Conservation (phyloP, 2,329 filamentous ascomycete species). For the Penicillium rolfsii region DNA sequence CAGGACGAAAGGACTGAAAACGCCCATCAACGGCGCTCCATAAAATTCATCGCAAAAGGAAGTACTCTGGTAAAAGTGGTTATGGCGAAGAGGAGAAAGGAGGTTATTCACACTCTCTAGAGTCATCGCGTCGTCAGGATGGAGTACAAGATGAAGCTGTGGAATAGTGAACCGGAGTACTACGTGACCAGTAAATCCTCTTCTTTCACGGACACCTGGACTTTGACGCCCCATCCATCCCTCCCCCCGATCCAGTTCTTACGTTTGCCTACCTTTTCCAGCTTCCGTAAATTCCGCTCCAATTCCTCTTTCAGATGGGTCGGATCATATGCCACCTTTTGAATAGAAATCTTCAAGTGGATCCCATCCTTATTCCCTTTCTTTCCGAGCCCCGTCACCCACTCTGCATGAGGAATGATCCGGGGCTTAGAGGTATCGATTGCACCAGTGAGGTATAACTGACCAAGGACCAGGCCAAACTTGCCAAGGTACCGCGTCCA, state of each 20-base stretch:
- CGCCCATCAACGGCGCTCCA: background rate
- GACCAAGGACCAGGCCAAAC: slow-evolving; percentile 34
- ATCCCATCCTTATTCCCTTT: slow-evolving; percentile 38
- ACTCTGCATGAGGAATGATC: slow-evolving; percentile 32
- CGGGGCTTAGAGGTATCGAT: slow-evolving; percentile 33
- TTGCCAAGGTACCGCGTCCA: slow-evolving; percentile 41
- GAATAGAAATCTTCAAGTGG: slow-evolving; percentile 31
- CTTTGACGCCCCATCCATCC: slow-evolving; percentile 35
- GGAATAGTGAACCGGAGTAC: background rate
- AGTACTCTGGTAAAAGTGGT: too few relatives aligned
- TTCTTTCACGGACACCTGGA: slow-evolving; percentile 25
- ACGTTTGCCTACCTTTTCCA: slow-evolving; percentile 43
- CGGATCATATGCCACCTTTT: slow-evolving; percentile 31
- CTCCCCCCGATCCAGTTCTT: slow-evolving; percentile 42
- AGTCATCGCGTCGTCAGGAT: background rate
- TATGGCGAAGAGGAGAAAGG: too few relatives aligned
- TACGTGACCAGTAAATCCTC: slow-evolving; percentile 18
- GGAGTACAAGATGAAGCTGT: background rate
- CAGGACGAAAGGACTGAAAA: too few relatives aligned
- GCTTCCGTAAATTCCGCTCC: slow-evolving; percentile 29
- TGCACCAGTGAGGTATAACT: slow-evolving; percentile 38
- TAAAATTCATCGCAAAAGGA: too few relatives aligned
- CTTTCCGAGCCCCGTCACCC: slow-evolving; percentile 37
- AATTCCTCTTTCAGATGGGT: slow-evolving; percentile 32
- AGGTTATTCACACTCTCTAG: background rate